Base-by-base conservation (phyloP, 306 rosid species). In the Acacia crassicarpa region DNA sequence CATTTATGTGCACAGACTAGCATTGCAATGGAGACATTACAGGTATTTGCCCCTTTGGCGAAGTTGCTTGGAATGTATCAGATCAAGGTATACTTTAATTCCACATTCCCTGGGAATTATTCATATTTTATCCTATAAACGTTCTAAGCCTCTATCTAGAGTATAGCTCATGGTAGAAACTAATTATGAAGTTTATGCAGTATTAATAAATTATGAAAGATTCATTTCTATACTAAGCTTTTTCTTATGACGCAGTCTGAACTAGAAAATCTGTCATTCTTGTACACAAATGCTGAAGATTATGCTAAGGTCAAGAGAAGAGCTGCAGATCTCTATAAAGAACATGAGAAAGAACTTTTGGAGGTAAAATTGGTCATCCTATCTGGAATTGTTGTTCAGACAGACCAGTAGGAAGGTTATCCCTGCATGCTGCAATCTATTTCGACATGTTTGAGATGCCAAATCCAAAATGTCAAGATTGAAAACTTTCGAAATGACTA, bases 41-140 rank as follows among this genome's bases (percentile, higher is more conserved):
- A 96, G 91, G 97, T 96, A 82, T 96, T 96, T 89, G 99, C 99
- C 78, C 99, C 99, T 79, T 92, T 96, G 83, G 99, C 99, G 25
- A 96, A 92, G 97, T 92, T 96, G 91, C 97, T 96, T 83, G 99
- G 99, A 80, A 96, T 96, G 97, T 91, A 93, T 87, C 97, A 96
- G 84, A 93, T 96, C 82, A 96, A 96, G 97, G 99, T 96, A 90
- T 87, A 68, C 20, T 81, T n/a, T 59, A 66, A 49, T 25, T 80
- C 11, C 59, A 67, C 20, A 67, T 51, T 49, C 77, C 59, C 45
- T 48, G 20, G 25, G 75, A 68, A 27, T 77, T 72, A 76, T 72
- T 32, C 53, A 49, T 87, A 81, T 80, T 73, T 77, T 59, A 27
- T 69, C 70, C 78, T 32, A n/a, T 63, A 71, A 68, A 53, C 80